Conservation (phyloP, 768 basidiomycete species). For the Hygrocybe punicea region DNA sequence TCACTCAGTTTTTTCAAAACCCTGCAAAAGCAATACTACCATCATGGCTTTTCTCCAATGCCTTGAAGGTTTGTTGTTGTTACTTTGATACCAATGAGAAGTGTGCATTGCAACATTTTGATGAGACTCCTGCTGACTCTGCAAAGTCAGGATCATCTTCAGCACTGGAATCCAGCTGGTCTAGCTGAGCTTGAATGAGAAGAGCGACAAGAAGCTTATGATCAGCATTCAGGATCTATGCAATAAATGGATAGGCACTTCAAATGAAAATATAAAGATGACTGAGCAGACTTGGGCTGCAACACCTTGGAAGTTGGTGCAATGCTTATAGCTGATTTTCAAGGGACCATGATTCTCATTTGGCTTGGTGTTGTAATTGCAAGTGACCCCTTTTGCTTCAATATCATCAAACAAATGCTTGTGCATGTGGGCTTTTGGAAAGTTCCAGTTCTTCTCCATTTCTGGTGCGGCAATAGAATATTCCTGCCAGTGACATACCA, state of each 20-base stretch:
- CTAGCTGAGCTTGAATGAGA: slow-evolving; percentile 7
- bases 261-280: neutral
- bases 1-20: slow-evolving; percentile 8
- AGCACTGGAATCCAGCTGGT: neutral
- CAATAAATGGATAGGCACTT: neutral
- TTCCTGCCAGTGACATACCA: too few species aligned
- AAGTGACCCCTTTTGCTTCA: slow-evolving; percentile 25
- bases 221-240: slow-evolving; percentile 19
- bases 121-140: slow-evolving; percentile 1
- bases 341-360: slow-evolving; percentile 33
- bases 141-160: neutral
- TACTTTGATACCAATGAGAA: neutral
- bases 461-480: neutral
- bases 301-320: slow-evolving; percentile 35
- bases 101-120: neutral
- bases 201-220: slow-evolving; percentile 14
- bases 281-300: slow-evolving; percentile 26
- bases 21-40: slow-evolving; percentile 3
- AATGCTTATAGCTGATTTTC: slow-evolving; percentile 23
- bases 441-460: slow-evolving; percentile 31
- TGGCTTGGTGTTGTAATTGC: slow-evolving; percentile 31
- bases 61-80: neutral
- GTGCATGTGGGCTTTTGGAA: slow-evolving; percentile 36
- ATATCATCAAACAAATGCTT: slow-evolving; percentile 35
- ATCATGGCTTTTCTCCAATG: slow-evolving; percentile 2